phyloP scores from a whole-genome alignment of 2,329 filamentous ascomycete species.

The Shiraia bambusicola region DNA sequence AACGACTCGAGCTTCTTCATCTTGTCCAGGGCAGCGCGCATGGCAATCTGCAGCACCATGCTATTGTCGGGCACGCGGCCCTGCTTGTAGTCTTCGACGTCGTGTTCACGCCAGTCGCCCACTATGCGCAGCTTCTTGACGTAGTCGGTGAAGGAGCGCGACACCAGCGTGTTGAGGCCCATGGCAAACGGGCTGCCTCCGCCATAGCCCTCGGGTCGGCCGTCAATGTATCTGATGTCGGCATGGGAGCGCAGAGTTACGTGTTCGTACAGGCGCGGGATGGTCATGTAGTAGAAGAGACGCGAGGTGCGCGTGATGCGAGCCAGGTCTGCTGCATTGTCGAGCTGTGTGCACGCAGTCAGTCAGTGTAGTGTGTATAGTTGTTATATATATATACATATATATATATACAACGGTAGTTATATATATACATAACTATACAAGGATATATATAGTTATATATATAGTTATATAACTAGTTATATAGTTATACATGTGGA shows the following conservation, averaged over 20 bases:
- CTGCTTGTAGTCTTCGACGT: slow-evolving; percentile 59
- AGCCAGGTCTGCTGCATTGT: slow-evolving; percentile 60
- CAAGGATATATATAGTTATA: too few relatives aligned
- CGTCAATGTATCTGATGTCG: slow-evolving; percentile 59
- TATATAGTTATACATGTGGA: too few relatives aligned
- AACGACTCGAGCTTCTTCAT: slow-evolving; percentile 59
- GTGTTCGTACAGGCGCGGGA: slow-evolving; percentile 61
- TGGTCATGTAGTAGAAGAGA: slow-evolving; percentile 64
- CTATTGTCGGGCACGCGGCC: slow-evolving; percentile 64
- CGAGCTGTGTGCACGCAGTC: slow-evolving; percentile 47
- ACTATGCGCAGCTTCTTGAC: slow-evolving; percentile 55
- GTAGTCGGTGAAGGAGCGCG: slow-evolving; percentile 55
- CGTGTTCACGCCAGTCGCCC: slow-evolving; percentile 60
- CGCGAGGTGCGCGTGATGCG: slow-evolving; percentile 61
- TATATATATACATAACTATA: too few relatives aligned
- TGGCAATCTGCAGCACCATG: slow-evolving; percentile 63
- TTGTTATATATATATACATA: too few relatives aligned
- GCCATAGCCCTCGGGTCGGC: slow-evolving; percentile 62
- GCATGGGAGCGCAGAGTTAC: slow-evolving; percentile 60
- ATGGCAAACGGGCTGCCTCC: slow-evolving; percentile 64
- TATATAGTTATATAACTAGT: too few relatives aligned
- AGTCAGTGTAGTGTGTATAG: too few relatives aligned
- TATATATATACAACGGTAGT: too few relatives aligned
- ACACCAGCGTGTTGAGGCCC: slow-evolving; percentile 63
- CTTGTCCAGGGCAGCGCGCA: slow-evolving; percentile 60